Evolutionary conservation across 2,329 filamentous ascomycete genomes (phyloP).

Genomic region (Parasarocladium wereldwijsianum): DNA sequence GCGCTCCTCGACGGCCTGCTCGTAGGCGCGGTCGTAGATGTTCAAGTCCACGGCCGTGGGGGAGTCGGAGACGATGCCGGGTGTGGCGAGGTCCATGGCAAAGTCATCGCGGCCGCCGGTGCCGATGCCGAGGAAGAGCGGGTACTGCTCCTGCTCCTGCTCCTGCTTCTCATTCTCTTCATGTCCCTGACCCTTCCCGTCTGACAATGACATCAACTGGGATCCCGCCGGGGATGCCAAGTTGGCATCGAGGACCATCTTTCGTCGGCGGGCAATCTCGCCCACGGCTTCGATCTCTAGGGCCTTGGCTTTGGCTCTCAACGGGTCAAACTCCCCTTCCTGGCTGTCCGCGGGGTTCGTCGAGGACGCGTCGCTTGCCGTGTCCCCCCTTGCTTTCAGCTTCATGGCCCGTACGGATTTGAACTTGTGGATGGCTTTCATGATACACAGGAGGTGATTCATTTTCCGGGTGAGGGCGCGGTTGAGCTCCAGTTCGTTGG

Average conservation of each 20-base stretch:
- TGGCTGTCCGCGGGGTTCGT: slow-evolving; percentile 5
- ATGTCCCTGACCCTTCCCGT: slow-evolving; percentile 32
- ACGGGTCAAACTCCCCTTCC: slow-evolving; percentile 4
- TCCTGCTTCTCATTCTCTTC: slow-evolving; percentile 39
- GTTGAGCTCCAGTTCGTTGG: slow-evolving; percentile 81
- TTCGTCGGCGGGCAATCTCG: slow-evolving; percentile 31
- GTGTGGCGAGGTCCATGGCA: slow-evolving; percentile 20
- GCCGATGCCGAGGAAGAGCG: slow-evolving; percentile 64
- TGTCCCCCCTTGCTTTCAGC: slow-evolving; percentile 4
- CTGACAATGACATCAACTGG: too few relatives aligned
- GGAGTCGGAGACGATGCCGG: slow-evolving; percentile 60
- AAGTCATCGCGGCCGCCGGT: slow-evolving; percentile 40
- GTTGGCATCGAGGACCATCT: slow-evolving; percentile 17
- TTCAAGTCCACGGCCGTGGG: slow-evolving; percentile 73
- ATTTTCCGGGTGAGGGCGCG: slow-evolving; percentile 84
- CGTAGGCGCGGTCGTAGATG: slow-evolving; percentile 80
- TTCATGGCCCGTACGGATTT: slow-evolving; percentile 49
- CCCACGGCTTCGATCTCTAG: slow-evolving; percentile 28
- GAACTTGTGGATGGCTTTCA: slow-evolving; percentile 85
- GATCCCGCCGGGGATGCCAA: slow-evolving; percentile 27
- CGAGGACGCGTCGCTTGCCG: slow-evolving; percentile 4
- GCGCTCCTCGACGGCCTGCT: slow-evolving; percentile 57
- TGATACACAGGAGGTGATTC: slow-evolving; percentile 71
- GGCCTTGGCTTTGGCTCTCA: slow-evolving; percentile 17
- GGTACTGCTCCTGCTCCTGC: too few relatives aligned